A percentile compares a stretch with the other conserved stretches of the same genome.
These are phyloP conservation scores for Polygonum aviculare DNA, from an alignment of 148 eudicot genomes.

Conservation along the genomic window DNA sequence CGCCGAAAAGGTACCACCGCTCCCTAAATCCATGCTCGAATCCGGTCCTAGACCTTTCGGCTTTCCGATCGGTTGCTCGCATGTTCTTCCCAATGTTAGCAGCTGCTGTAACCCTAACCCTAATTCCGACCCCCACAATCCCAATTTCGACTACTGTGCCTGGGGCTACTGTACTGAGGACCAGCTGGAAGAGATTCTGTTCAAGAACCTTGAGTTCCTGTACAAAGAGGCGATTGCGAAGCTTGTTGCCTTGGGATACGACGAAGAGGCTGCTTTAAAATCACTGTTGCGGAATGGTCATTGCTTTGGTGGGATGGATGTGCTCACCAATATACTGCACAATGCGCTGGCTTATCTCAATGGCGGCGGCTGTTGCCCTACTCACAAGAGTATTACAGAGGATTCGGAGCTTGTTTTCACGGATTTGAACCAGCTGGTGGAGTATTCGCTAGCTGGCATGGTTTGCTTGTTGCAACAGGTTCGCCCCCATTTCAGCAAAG, in stretches of 20 bases:
- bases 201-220: conserved; percentile 71
- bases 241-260: conserved; percentile 69
- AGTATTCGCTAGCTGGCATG: conserved; percentile 81
- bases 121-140: conserved; percentile 14
- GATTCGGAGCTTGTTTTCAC: conserved; percentile 50
- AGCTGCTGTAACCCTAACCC: conserved; percentile 16
- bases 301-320: conserved; percentile 94
- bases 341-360: conserved; percentile 68
- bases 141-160: conserved; percentile 62
- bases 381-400: conserved; percentile 22
- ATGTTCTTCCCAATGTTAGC: conserved; percentile 10
- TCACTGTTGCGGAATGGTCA: conserved; percentile 76
- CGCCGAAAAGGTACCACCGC: conserved; percentile 18
- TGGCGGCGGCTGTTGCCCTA: conserved; percentile 32
- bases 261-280: conserved; percentile 68
- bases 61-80: conserved; percentile 36
- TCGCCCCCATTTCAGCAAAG: conserved; percentile 76
- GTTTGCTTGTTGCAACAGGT: conserved; percentile 81
- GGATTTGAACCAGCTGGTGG: conserved; percentile 87
- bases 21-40: conserved; percentile 34
- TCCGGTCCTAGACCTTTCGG: conserved; percentile 42
- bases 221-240: conserved; percentile 72
- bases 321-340: conserved; percentile 71
- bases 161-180: conserved; percentile 98
- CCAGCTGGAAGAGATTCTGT: conserved; percentile 70